Evolutionary conservation across 129 eudicot genomes (phyloP), one percentile per base, ranked within the genome.

Genomic region (Deinandra increscens): DNA sequence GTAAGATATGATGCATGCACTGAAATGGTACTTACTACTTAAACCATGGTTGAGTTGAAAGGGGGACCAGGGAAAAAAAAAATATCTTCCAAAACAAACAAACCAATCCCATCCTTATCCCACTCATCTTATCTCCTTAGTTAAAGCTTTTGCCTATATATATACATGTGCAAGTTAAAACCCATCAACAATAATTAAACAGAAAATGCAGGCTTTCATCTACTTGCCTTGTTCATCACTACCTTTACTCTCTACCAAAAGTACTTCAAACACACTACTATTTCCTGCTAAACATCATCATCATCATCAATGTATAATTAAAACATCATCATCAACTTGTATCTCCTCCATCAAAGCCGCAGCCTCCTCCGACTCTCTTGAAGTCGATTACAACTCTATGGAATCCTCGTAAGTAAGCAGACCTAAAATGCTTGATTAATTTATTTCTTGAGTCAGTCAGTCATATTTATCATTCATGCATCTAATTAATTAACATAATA

Each of bases 401-500:
- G 31, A 61, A 38, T 60, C 78, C 63, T 86, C 92, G 92, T 86
- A 81, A 79, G 83, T 36, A 78, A 76, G 81, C 33, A 53, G n/a
- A n/a, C n/a, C 59, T 9, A 0, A 51, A 19, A 19, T 60, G 55
- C 22, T 44, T 11, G 14, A 37, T n/a, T n/a, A n/a, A n/a, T n/a
- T n/a, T n/a, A n/a, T 58, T 12, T 50, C 17, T 58, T 19, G 4
- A 26, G 23, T 45, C 9, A 36, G 45, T 19, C 2, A 26, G 23
- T 45, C 9, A 36, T 17, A 1, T 26, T 26, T 26, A 26, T 26
- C 31, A 26, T 26, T n/a, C n/a, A n/a, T n/a, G n/a, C n/a, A n/a
- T n/a, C n/a, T n/a, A n/a, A n/a, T n/a, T n/a, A n/a, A n/a, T n/a
- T n/a, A n/a, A n/a, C n/a, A n/a, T n/a, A n/a, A n/a, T n/a, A n/a